phyloP scores from a whole-genome alignment of 164 flowering plant species.

The Pachysandra terminalis region DNA sequence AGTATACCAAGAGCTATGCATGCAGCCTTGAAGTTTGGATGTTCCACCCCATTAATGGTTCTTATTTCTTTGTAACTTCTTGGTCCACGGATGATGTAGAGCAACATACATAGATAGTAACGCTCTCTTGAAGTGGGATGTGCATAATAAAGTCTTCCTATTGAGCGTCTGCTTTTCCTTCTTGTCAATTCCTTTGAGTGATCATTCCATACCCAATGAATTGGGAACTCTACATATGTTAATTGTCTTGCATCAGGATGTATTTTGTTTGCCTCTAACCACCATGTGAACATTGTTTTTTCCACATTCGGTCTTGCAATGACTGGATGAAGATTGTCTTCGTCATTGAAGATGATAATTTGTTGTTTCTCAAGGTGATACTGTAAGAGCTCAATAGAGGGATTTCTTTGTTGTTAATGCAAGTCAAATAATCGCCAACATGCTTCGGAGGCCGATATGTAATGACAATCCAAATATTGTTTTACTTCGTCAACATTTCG shows the following conservation, averaged over 20 bases:
- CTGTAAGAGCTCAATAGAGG: background rate
- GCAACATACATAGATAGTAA: background rate
- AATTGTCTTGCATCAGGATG: background rate
- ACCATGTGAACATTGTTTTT: background rate
- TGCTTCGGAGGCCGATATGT: background rate
- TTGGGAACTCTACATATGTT: background rate
- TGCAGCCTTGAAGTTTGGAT: background rate
- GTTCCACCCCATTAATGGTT: background rate
- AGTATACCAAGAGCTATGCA: background rate
- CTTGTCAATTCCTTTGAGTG: background rate
- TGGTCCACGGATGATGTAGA: background rate
- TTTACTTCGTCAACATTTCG: background rate
- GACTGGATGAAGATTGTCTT: background rate
- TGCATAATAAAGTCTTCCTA: slow-evolving; percentile 1
- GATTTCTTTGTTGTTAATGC: background rate
- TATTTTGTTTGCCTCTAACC: background rate
- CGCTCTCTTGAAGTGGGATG: slow-evolving; percentile 5
- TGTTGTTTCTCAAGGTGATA: background rate
- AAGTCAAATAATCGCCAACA: background rate
- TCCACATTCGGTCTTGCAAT: background rate
- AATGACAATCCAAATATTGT: slow-evolving; percentile 2
- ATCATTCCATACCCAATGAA: background rate
- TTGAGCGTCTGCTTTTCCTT: background rate
- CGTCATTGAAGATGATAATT: background rate
- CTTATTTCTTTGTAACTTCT: background rate